Base-by-base conservation (phyloP, 2,329 filamentous ascomycete species). In the Sarocladium strictum region DNA sequence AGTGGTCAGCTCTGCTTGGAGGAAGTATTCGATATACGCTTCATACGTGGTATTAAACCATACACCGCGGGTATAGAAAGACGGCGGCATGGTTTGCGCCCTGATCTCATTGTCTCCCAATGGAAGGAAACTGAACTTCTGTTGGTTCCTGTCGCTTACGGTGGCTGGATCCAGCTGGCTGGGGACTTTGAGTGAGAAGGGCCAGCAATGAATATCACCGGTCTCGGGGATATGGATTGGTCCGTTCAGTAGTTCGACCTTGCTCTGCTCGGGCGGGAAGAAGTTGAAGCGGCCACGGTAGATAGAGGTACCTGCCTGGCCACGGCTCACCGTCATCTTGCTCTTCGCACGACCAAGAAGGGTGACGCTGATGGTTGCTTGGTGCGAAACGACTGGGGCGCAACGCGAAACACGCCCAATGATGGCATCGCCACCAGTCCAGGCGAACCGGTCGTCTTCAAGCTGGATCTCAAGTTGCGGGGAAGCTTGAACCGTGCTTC, bases 21-120 rank as follows among this genome's bases (percentile, higher is more conserved):
- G 55, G 11, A 60, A 64, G 40, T 73, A 74, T 43, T 74, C 68
- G n/a, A 70, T 66, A 10, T 61, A 67, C 3, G 58, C 56, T 19
- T 67, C 60, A n/a, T 59, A 60, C 1, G 23, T 52, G 1, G 55
- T 58, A 24, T 29, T 38, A 9, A 55, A 54, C 49, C 38, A 41
- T 24, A 6, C 21, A 37, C 21, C 2, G 41, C 19, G 21, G 55
- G 49, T 45, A 56, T 3, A 53, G 47, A 61, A 53, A 43, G 58
- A 57, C 0, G 55, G 55, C 1, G 63, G 63, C 6, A 66, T 57
- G 1, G 56, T 32, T 23, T 58, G 55, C 1, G 53, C 41, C 1
- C 56, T 52, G 7, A 62, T 52, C 19, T 38, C 54, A 12, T 15
- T 40, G 1, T 50, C 14, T 2, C 38, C 29, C 0, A 59, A 40